Base-by-base conservation (phyloP, 192 early-diverging fungal genomes). In the Dissophora ornata region DNA sequence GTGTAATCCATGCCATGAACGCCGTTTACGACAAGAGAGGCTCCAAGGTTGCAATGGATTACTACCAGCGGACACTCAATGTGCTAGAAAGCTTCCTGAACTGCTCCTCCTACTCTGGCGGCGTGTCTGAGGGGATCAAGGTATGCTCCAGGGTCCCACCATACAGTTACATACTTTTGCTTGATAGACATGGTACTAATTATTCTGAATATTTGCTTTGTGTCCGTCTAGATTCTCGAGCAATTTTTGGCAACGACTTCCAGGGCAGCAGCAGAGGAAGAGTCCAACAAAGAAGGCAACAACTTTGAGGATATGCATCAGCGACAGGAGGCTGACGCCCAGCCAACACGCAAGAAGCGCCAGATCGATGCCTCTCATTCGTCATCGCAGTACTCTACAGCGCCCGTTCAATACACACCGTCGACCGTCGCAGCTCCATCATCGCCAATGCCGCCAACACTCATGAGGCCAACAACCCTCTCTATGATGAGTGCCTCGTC, bases 1-100 rank as follows among this genome's bases (percentile, higher is more conserved):
- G 67, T 22, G 67, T 78, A 22, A 78, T 81, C 29, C 71, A 78
- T 40, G 59, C 64, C 32, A 71, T 78, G 73, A 71, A 78, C 42
- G 63, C 74, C 3, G 71, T 77, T 33, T 77, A 77, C 29, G 73
- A 77, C 38, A 77, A 77, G 64, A 26, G 73, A 6, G 73, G 73
- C 30, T 77, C 65, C 4, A 41, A 77, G 44, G 59, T 67, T 0
- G 73, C 73, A 7, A 77, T 77, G 73, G 73, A 77, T 21, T 77
- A 77, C 33, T 77, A 77, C 38, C 49, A 52, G 26, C 73, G 73
- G 38, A 77, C 73, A 2, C 57, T 77, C 26, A 61, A 34, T 24
- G 53, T 77, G 4, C 38, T 77, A 21, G 73, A 77, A 36, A 26
- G 52, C 30, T 77, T 77, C 65, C 28, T 77, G 10, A 56, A 58